Base-by-base conservation (phyloP, 345 rosid genomes). In the Stellera chamaejasme region DNA sequence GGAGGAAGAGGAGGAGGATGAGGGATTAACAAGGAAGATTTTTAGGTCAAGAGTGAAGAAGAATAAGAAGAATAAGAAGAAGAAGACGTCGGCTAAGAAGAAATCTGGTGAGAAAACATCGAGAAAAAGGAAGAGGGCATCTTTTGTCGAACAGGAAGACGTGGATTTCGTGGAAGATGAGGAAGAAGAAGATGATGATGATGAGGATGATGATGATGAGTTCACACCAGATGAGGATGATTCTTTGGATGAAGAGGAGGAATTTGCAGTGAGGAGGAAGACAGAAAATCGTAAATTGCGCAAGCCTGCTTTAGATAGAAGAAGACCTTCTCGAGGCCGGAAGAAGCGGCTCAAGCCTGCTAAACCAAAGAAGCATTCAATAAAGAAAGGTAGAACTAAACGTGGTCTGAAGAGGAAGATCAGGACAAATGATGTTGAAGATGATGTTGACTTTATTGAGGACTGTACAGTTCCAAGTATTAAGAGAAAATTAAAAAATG, bases 181-280 rank as follows among this genome's bases (percentile, higher is more conserved):
- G n/a, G 66, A 54, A 4, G 73, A 67, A 10, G 67, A 48, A 0
- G 70, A 56, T 2, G 81, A 55, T 6, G 69, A 76, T 0, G 82
- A 85, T 0, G 75, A 77, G 9, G 86, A 72, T 10, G 80, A 71
- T 6, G 87, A 84, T 10, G 92, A 78, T 6, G 87, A 90, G 56
- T 84, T 76, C 59, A 73, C 81, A 1, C 72, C 72, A 3, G 92
- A 84, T 57, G 91, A 75, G 26, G 85, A 90, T 52, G 86, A 82
- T 59, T 77, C 76, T 50, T 55, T 78, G 59, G 88, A 82, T n/a
- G 99, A 85, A 71, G 99, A 89, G 41, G 81, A 73, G 54, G 87
- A 81, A 61, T 54, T 56, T 41, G 15, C 60, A 13, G 56, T 45
- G 28, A 52, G 57, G 14, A 68, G 59, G 52, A 80, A 62, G 79